Base-by-base conservation (phyloP, 108 stramenopile genomes). In the Cyclotella sp. region DNA sequence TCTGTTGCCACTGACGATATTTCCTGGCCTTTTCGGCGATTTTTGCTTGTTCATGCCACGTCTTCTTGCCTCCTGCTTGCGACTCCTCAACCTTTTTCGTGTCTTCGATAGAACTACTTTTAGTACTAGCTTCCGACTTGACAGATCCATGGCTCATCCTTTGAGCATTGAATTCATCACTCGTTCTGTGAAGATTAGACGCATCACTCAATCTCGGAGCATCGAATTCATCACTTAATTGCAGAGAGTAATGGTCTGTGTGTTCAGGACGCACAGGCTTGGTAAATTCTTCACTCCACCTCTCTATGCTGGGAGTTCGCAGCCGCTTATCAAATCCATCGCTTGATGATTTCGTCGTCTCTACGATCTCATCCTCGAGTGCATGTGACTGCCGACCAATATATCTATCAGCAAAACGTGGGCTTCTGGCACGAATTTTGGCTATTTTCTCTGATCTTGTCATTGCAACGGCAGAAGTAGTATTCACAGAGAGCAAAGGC, bases 1-100 rank as follows among this genome's bases (percentile, higher is more conserved):
- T 19, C 18, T 42, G 63, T 21, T 64, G 63, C 63, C 63, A 64
- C 22, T 45, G 28, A 21, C 63, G 63, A 45, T 45, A 64, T 30
- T 64, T 41, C 22, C 43, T 43, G 12, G 63, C 63, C 22, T 64
- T 64, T 22, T 41, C 42, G 9, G 63, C 63, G 22, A 45, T 64
- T 30, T 64, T 64, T 12, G 63, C 9, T 26, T 45, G n/a, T 21
- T 64, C 43, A 27, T 44, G 43, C 43, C 24, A 26, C 5, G 43
- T 45, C 43, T 45, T 43, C 24, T 64, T 28, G 55, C n/a, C 47
- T 49, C 47, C n/a, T n/a, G 47, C 9, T n/a, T n/a, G 15, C 47
- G 9, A 39, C 1, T 61, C 30, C 43, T 43, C 43, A 7, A 42
- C 22, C 11, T 8, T 45, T 9, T 45, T 27, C 43, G 19, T 64